Percentiles rank a stretch among this genome's conserved stretches.
Conservation (phyloP, 345 rosid species). For the Durio zibethinus region DNA sequence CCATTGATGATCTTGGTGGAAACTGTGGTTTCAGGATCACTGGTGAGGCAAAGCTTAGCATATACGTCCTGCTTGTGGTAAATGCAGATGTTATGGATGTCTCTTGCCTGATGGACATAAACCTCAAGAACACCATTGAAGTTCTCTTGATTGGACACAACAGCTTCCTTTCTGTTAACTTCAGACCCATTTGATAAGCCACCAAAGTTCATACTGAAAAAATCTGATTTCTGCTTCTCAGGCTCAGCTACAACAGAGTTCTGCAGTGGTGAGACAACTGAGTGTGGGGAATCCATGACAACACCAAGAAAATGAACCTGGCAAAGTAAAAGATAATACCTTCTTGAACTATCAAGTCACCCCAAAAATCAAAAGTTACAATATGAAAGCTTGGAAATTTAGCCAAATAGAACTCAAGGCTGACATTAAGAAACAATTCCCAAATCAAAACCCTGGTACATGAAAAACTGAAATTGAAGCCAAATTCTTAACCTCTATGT, state of each 20-base stretch:
- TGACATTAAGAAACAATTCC: background rate
- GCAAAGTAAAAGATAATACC: slow-evolving; percentile 14
- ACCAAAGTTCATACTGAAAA: slow-evolving; percentile 8
- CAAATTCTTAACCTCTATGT: background rate
- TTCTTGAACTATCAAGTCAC: background rate
- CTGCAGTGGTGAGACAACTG: slow-evolving; percentile 89
- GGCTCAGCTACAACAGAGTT: slow-evolving; percentile 44
- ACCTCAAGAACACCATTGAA: slow-evolving; percentile 69
- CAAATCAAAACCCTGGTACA: background rate
- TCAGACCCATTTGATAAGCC: slow-evolving; percentile 33
- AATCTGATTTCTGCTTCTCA: slow-evolving; percentile 51
- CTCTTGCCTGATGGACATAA: slow-evolving; percentile 87
- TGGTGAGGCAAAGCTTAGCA: slow-evolving; percentile 88
- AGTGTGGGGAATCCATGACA: slow-evolving; percentile 92
- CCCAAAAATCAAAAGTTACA: background rate
- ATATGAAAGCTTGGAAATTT: background rate
- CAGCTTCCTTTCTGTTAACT: slow-evolving; percentile 34
- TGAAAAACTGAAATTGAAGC: background rate
- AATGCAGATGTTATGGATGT: slow-evolving; percentile 97
- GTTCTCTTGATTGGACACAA: slow-evolving; percentile 31
- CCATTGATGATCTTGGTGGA: slow-evolving; percentile 94
- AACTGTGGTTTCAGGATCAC: slow-evolving; percentile 71
- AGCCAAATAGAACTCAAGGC: background rate
- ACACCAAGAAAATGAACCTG: slow-evolving; percentile 31
- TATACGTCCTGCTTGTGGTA: slow-evolving; percentile 99